Conservation (phyloP, 257 asterid species). For the Solanum sitiens region DNA sequence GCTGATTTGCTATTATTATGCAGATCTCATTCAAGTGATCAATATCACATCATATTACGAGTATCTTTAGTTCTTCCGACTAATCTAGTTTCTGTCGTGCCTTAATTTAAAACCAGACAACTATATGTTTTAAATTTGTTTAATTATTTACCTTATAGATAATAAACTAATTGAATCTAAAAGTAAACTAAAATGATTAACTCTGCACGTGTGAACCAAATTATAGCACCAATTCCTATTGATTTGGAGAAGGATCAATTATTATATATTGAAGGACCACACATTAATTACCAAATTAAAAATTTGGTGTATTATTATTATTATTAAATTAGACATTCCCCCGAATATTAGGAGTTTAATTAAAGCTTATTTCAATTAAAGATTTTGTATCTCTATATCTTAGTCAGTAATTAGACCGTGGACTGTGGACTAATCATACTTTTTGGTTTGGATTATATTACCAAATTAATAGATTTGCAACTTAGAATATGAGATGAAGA, state of each 20-base stretch:
- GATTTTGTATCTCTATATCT: slow-evolving; percentile 3
- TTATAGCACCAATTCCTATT: background rate
- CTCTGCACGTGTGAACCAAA: background rate
- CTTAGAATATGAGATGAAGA: background rate
- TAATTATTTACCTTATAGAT: background rate
- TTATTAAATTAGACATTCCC: background rate
- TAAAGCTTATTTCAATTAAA: background rate
- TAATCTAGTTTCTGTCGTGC: background rate
- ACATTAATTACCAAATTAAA: background rate
- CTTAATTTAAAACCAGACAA: background rate
- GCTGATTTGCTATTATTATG: background rate
- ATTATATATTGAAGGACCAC: slow-evolving; percentile 5
- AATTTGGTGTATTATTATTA: background rate
- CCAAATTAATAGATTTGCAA: background rate
- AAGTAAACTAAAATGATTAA: background rate
- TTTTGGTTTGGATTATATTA: background rate
- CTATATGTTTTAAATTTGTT: background rate
- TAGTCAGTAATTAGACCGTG: slow-evolving; percentile 8
- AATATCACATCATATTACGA: background rate
- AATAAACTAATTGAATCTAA: background rate
- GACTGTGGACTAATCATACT: background rate
- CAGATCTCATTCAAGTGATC: accelerated
- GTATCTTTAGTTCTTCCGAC: background rate
- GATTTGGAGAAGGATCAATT: background rate
- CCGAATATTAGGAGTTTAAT: background rate